These are phyloP conservation scores for Erysimum cheiri DNA, from an alignment of 441 rosid species.

Conservation along the genomic window DNA sequence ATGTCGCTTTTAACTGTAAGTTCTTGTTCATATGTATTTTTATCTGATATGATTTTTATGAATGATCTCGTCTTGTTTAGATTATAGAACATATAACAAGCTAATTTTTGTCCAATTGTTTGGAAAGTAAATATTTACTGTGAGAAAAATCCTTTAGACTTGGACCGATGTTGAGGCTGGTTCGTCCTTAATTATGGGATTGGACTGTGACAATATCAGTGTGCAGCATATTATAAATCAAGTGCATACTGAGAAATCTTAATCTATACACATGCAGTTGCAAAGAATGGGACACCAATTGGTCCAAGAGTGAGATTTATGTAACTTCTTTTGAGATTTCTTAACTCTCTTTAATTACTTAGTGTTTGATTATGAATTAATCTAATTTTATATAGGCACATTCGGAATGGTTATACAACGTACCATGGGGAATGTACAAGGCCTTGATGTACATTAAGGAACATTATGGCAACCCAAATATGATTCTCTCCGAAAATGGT, in stretches of 20 bases:
- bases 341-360: neutral
- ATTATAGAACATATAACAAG: constrained; percentile 10
- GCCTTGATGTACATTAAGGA: constrained; percentile 83
- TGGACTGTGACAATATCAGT: neutral
- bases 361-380: neutral
- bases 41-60: neutral
- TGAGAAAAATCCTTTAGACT: neutral
- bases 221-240: neutral
- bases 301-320: constrained; percentile 65
- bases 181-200: neutral
- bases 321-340: neutral
- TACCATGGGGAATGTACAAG: constrained; percentile 96
- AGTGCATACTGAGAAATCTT: constrained; percentile 14
- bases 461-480: constrained; percentile 77
- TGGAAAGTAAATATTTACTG: neutral
- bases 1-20: constrained; percentile 76
- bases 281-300: constrained; percentile 62
- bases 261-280: constrained; percentile 50
- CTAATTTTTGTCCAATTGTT: neutral
- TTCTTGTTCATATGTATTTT: constrained; percentile 5
- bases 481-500: constrained; percentile 92
- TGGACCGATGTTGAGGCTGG: neutral
- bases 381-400: constrained; percentile 54
- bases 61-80: constrained; percentile 4
- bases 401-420: constrained; percentile 84